These are phyloP conservation scores for Podospora tetraspora DNA, from an alignment of 495 filamentous ascomycete species.

Conservation along the genomic window DNA sequence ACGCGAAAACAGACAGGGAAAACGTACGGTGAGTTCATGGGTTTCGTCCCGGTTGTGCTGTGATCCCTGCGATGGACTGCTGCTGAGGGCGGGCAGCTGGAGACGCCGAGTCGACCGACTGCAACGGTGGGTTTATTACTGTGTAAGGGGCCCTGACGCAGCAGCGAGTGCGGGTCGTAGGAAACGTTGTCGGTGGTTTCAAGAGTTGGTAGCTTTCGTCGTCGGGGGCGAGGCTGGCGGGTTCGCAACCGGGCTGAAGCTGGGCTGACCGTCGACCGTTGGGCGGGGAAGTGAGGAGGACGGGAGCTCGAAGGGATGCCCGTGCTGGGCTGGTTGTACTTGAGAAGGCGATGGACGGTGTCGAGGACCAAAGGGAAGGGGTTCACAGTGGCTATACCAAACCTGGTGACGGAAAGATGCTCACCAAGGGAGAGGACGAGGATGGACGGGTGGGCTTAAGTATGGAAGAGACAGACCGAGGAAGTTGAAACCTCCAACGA, in stretches of 20 bases:
- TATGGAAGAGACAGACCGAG: background rate
- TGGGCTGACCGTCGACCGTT: background rate
- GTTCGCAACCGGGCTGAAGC: too few species aligned
- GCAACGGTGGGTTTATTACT: background rate
- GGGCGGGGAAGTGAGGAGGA: constrained; percentile 6
- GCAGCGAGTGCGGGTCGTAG: background rate
- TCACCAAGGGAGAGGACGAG: background rate
- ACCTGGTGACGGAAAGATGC: background rate
- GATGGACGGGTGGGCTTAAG: background rate
- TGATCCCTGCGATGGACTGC: background rate
- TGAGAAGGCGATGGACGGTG: too few species aligned
- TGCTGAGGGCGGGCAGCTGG: background rate
- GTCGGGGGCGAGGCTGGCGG: background rate
- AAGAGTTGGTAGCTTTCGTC: background rate
- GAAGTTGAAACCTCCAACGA: constrained; percentile 10
- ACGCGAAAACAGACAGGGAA: background rate
- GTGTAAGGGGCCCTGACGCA: background rate
- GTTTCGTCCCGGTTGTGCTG: constrained; percentile 1
- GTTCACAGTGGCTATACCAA: too few species aligned
- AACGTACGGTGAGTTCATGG: constrained; percentile 15
- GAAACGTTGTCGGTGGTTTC: background rate
- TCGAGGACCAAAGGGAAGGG: too few species aligned
- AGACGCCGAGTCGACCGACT: background rate
- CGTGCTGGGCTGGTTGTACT: background rate
- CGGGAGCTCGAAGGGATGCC: constrained; percentile 2